phyloP scores from a whole-genome alignment of 2,329 filamentous ascomycete genomes.

The Aspergillus ochraceus region DNA sequence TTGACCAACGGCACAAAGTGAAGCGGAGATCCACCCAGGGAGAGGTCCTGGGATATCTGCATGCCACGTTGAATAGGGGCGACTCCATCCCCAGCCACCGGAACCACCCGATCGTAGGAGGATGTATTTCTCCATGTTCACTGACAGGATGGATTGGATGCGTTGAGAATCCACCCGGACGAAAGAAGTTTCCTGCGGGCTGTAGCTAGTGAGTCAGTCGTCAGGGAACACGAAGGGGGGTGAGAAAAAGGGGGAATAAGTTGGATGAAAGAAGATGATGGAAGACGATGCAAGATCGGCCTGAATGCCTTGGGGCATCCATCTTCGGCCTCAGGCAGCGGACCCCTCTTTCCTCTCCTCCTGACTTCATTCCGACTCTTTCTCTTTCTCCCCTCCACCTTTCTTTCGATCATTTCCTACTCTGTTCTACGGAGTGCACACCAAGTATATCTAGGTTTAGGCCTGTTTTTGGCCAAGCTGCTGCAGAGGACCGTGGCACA shows the following conservation, averaged over 20 bases:
- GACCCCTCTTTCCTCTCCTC: neutral
- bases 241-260: neutral
- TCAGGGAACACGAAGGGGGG: neutral
- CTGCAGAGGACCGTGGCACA: neutral
- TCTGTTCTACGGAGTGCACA: neutral
- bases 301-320: neutral
- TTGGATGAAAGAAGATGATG: neutral
- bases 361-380: neutral
- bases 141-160: neutral
- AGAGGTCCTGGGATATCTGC: constrained; percentile 14
- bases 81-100: constrained; percentile 15
- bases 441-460: neutral
- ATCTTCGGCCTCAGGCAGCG: neutral
- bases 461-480: neutral
- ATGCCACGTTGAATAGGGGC: constrained; percentile 25
- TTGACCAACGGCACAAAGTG: constrained; percentile 10
- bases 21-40: constrained; percentile 22
- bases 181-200: neutral
- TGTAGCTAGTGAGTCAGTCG: constrained; percentile 1
- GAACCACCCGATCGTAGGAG: constrained; percentile 10
- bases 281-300: neutral
- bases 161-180: neutral
- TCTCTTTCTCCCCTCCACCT: neutral
- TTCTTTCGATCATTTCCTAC: too few relatives aligned
- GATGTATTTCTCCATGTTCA: neutral